phyloP scores from a whole-genome alignment of 352 stramenopile species.

The Globisporangium echinulatum region DNA sequence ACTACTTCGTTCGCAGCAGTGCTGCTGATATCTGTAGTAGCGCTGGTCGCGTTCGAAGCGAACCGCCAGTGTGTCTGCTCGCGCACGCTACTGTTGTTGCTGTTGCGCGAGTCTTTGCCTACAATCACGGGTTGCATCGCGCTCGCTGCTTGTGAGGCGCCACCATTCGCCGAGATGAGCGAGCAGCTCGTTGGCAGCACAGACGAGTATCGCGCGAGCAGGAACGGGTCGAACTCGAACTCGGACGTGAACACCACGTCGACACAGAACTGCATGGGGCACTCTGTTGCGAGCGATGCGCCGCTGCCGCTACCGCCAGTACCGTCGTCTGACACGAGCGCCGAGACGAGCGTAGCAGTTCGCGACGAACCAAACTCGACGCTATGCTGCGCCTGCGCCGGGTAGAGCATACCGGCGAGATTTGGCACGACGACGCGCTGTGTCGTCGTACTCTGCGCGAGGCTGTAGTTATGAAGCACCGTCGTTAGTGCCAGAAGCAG shows the following conservation, averaged over 20 bases:
- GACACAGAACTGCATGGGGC: conserved; percentile 19
- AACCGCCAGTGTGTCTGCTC: conserved; percentile 23
- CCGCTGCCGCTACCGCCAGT: neutral
- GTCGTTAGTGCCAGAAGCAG: too few relatives aligned
- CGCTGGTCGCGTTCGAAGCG: neutral
- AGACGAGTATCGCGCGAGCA: conserved; percentile 21
- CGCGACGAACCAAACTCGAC: conserved; percentile 15
- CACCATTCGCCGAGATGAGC: conserved; percentile 12
- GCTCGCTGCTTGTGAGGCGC: neutral
- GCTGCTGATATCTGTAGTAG: neutral
- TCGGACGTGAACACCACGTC: conserved; percentile 21
- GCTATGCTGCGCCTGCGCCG: conserved; percentile 7
- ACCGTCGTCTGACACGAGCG: conserved; percentile 1
- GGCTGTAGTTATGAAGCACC: too few relatives aligned
- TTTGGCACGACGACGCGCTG: conserved; percentile 23
- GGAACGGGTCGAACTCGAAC: conserved; percentile 26
- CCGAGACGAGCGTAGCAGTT: neutral
- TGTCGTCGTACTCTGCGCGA: neutral
- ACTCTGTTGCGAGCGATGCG: neutral
- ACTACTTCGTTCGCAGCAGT: neutral
- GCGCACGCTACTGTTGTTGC: neutral
- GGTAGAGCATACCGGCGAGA: conserved; percentile 24
- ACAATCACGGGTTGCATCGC: conserved; percentile 3
- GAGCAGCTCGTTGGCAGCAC: conserved; percentile 6
- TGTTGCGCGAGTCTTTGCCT: neutral